Conservation (phyloP, 2,329 filamentous ascomycete species). For the Pseudodiploospora longispora region DNA sequence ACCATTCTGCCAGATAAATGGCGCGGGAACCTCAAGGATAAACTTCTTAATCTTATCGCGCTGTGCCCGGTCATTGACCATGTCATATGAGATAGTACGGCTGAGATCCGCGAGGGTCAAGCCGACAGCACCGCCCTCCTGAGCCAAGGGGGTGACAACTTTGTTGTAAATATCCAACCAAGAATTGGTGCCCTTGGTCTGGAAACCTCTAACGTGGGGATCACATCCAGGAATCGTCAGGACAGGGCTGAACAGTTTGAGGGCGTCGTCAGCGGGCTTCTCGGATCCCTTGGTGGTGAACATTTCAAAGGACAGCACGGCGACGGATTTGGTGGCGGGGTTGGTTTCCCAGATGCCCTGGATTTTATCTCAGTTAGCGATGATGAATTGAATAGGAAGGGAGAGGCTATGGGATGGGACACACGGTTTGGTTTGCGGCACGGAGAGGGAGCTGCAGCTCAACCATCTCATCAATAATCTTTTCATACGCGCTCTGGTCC, state of each 20-base stretch:
- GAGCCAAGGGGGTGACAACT: not conserved
- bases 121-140: not conserved
- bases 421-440: not conserved
- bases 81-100: not conserved
- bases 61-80: not conserved
- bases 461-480: not conserved
- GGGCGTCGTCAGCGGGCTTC: not conserved
- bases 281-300: not conserved
- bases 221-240: not conserved
- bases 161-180: not conserved
- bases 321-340: not conserved
- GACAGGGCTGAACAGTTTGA: not conserved
- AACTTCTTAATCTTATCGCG: constrained; percentile 1
- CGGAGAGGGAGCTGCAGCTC: not conserved
- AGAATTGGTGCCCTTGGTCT: not conserved
- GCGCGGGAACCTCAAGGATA: constrained; percentile 2
- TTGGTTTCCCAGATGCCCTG: constrained; percentile 3
- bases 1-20: not conserved
- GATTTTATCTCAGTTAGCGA: not conserved
- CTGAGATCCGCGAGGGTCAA: constrained; percentile 1
- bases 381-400: not conserved
- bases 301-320: not conserved
- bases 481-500: not conserved
- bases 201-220: not conserved
- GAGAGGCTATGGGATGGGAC: not conserved